These are phyloP conservation scores for Solanum pinnatisectum DNA, from an alignment of 257 asterid genomes.

Conservation along the genomic window DNA sequence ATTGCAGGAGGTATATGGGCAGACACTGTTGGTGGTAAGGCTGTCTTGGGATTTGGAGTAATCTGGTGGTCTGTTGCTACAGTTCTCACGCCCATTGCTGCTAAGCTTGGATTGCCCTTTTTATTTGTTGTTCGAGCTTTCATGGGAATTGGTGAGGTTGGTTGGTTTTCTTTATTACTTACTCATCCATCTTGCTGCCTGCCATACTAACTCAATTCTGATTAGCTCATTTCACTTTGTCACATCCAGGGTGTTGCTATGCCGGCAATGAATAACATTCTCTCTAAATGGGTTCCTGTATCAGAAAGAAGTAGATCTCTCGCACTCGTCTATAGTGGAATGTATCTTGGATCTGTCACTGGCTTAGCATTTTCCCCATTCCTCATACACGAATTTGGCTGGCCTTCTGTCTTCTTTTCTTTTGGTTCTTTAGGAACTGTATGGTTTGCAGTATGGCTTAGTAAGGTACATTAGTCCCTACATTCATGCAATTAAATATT, in stretches of 20 bases:
- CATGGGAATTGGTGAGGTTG: constrained; percentile 97
- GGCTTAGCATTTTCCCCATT: constrained; percentile 87
- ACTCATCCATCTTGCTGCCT: neutral
- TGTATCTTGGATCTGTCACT: constrained; percentile 92
- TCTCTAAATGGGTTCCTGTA: constrained; percentile 92
- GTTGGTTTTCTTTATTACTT: constrained; percentile 25
- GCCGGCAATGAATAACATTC: constrained; percentile 92
- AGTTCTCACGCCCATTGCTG: constrained; percentile 74
- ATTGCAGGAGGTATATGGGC: constrained; percentile 98
- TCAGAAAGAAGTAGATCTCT: constrained; percentile 91
- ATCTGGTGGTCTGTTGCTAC: constrained; percentile 96
- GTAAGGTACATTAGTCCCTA: constrained; percentile 34
- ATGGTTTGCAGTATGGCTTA: constrained; percentile 71
- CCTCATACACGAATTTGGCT: constrained; percentile 75
- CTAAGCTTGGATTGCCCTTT: constrained; percentile 72
- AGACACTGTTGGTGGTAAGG: constrained; percentile 86
- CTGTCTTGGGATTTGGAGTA: constrained; percentile 82
- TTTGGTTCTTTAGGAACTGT: constrained; percentile 86
- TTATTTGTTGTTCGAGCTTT: constrained; percentile 81
- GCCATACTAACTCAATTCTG: neutral
- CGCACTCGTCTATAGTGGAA: constrained; percentile 91
- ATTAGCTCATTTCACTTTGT: neutral
- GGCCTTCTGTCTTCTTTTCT: constrained; percentile 89
- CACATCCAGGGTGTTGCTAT: constrained; percentile 85
- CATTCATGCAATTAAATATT: neutral